Evolutionary conservation across 2,329 filamentous ascomycete genomes (phyloP), one percentile per base, ranked within the genome.

Genomic region (Hymenoscyphus repandus): DNA sequence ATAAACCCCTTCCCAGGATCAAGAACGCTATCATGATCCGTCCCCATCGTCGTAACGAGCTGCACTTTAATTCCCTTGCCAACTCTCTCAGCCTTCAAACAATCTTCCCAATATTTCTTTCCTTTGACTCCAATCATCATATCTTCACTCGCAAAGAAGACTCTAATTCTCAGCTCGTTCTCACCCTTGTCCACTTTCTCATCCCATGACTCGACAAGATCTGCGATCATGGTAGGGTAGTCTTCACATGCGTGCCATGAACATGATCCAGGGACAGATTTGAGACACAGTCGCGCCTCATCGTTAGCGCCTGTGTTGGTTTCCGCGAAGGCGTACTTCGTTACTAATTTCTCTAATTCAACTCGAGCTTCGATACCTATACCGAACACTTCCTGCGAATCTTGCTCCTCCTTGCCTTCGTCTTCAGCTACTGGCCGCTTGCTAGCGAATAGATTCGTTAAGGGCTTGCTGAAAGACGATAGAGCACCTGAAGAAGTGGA

Each of bases 91-190:
- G 58, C 50, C 17, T 46, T 54, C 69, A 71, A 76, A 48, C 71
- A 71, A 3, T 65, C 41, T 50, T 73, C 65, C 44, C 74, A 71
- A 61, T 73, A 75, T 37, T 60, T 49, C 59, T 67, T 65, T 2
- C 74, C 74, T 11, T 62, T 62, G 39, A 65, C 64, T 0, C 70
- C 72, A 40, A 72, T 70, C 69, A 76, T 64, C 1, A 66, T 55
- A 61, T 76, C 74, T 2, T 59, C 64, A 13, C 62, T 66, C 1
- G 67, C 57, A 57, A 73, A 73, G 3, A 53, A 39, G 7, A 61
- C 46, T 12, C 51, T 50, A 0, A 64, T 45, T 6, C 32, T 58
- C 30, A 64, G 49, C 22, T 52, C 57, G 38, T 43, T 37, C 12
- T 36, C 51, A 18, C 50, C 56, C 2, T 52, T 43, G 10, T 47